Base-by-base conservation (phyloP, 2,329 filamentous ascomycete species). In the Calycina marina region DNA sequence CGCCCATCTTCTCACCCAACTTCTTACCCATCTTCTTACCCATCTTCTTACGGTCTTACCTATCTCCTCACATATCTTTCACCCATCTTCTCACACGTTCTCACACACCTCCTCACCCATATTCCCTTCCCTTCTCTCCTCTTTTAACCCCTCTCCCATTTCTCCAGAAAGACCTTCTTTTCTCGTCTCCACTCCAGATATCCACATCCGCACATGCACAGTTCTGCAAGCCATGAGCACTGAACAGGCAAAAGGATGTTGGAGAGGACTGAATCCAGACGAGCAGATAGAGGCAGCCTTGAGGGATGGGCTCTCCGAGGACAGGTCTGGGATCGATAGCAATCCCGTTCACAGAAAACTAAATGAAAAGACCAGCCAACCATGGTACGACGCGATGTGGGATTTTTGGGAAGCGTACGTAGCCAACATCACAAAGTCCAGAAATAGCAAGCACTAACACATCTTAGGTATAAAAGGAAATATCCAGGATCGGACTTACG, bases 401-500 rank as follows among this genome's bases (percentile, higher is more conserved):
- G 34, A 31, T 32, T 31, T 37, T 34, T 40, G 18, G 34, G 28
- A 34, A 40, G 34, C 28, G 31, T 40, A 25, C 12, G 25, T 40
- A 37, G 20, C 14, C 29, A 28, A 40, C 25, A 40, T 40, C 15
- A 37, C 16, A 38, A 35, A 38, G 17, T 28, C 24, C 31, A 38
- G 35, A 27, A 33, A 37, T 38, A 38, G 17, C 14, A 39, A 39
- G 34, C 27, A 41, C 34, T 42, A 30, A 42, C 15, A 40, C 15
- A 37, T 34, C 31, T 32, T 36, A 42, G 14, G 22, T 42, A 42
- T 40, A 13, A 42, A 33, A 40, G 34, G 28, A 42, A 34, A 42
- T 39, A 35, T 40, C 26, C 10, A 40, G 14, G 26, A 34, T 40
- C 18, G 14, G 31, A 42, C 32, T 35, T 37, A 40, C 16, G 15